phyloP scores from a whole-genome alignment of 2,329 filamentous ascomycete species.

The Cadophora sp. region DNA sequence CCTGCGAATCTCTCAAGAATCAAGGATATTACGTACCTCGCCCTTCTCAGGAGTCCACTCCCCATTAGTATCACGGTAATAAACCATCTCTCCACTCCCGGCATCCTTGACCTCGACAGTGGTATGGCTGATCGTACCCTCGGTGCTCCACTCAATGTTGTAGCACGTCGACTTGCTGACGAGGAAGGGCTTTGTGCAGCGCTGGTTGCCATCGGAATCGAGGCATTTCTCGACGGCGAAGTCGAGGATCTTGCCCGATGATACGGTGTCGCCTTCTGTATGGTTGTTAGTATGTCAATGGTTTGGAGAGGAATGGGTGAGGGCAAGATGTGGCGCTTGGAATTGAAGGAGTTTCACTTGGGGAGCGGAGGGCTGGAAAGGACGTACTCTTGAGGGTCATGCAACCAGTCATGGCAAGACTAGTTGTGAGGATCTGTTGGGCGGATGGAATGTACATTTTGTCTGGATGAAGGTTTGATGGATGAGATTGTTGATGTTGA shows the following conservation, averaged over 20 bases:
- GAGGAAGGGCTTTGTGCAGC: constrained; percentile 47
- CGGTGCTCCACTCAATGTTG: constrained; percentile 50
- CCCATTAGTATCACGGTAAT: constrained; percentile 53
- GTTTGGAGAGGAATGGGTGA: neutral
- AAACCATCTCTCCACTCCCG: constrained; percentile 50
- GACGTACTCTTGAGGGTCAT: constrained; percentile 16
- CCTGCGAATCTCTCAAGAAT: neutral
- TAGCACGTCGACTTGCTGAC: constrained; percentile 50
- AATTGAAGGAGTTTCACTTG: no score
- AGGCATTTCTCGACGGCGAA: constrained; percentile 51
- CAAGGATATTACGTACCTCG: constrained; percentile 45
- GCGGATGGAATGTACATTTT: constrained; percentile 39
- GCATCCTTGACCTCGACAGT: constrained; percentile 49
- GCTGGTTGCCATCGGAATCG: constrained; percentile 47
- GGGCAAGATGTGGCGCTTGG: no score
- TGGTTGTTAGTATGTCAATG: constrained; percentile 17
- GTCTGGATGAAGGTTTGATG: neutral
- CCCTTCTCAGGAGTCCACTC: constrained; percentile 53
- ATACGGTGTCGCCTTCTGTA: constrained; percentile 37
- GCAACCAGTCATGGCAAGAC: constrained; percentile 33
- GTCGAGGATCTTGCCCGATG: constrained; percentile 49
- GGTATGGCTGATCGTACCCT: constrained; percentile 48
- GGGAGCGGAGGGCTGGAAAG: neutral
- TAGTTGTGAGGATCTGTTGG: constrained; percentile 37
- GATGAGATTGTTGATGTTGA: constrained; percentile 5